phyloP scores from a whole-genome alignment of 768 basidiomycete species.

The Rhodotorula sphaerocarpa region DNA sequence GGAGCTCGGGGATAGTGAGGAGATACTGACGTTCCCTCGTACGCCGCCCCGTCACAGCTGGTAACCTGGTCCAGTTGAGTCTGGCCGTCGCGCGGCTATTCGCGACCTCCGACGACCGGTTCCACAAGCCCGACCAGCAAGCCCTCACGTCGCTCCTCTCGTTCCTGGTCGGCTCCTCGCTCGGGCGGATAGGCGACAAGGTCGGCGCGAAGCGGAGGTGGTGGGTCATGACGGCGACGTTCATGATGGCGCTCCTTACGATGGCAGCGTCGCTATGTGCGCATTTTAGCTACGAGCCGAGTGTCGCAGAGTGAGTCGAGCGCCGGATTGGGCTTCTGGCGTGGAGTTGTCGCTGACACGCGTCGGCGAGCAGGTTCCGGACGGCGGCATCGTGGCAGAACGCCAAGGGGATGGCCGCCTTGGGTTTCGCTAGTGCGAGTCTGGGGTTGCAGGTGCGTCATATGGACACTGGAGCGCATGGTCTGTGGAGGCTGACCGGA shows the following conservation, averaged over 20 bases:
- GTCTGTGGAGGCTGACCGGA: no score
- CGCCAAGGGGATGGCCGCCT: constrained; percentile 56
- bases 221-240: constrained; percentile 25
- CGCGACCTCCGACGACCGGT: constrained; percentile 49
- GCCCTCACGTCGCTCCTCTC: constrained; percentile 33
- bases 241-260: constrained; percentile 15
- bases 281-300: constrained; percentile 9
- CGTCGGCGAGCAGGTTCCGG: constrained; percentile 49
- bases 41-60: constrained; percentile 23
- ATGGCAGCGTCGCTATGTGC: constrained; percentile 38
- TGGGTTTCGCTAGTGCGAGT: constrained; percentile 71
- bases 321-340: no score
- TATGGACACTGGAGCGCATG: no score
- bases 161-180: constrained; percentile 26
- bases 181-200: constrained; percentile 67
- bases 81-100: constrained; percentile 77
- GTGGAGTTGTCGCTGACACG: not conserved
- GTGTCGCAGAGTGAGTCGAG: constrained; percentile 20
- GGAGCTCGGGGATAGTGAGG: no score
- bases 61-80: constrained; percentile 54
- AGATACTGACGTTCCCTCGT: not conserved
- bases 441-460: constrained; percentile 59
- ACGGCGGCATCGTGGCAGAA: constrained; percentile 65
- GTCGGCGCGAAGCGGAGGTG: constrained; percentile 49
- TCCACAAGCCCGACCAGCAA: constrained; percentile 66